Conservation (phyloP, 345 rosid species). For the Adansonia digitata region DNA sequence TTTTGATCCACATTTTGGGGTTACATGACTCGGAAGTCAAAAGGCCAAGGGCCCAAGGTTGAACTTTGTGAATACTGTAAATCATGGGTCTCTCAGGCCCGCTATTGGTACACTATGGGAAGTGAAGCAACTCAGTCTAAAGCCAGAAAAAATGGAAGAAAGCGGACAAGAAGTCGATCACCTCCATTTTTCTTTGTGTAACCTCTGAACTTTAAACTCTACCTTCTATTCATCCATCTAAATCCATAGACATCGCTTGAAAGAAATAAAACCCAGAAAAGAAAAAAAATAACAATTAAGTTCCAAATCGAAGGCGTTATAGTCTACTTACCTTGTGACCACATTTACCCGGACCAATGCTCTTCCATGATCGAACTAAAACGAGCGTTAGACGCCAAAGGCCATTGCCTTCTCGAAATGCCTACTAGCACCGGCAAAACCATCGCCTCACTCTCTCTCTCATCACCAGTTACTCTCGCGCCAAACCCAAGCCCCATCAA, state of each 20-base stretch:
- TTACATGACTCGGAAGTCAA: neutral
- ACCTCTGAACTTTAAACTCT: neutral
- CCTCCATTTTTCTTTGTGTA: neutral
- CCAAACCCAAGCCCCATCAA: slow-evolving; percentile 67
- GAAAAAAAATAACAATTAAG: slow-evolving; percentile 40
- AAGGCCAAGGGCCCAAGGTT: neutral
- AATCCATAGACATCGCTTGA: neutral
- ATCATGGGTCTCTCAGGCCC: neutral
- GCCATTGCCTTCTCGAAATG: slow-evolving; percentile 98
- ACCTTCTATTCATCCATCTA: neutral
- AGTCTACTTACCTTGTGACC: slow-evolving; percentile 85
- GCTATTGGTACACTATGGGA: no score
- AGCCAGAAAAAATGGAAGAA: no score
- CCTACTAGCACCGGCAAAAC: slow-evolving; percentile 98
- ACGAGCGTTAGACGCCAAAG: slow-evolving; percentile 88
- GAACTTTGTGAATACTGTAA: neutral
- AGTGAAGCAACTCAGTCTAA: no score
- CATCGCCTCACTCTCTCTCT: slow-evolving; percentile 90
- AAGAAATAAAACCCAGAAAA: neutral
- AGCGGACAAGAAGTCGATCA: no score
- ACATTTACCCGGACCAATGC: slow-evolving; percentile 93
- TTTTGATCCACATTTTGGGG: no score
- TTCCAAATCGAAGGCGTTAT: slow-evolving; percentile 80
- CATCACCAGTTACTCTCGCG: slow-evolving; percentile 76
- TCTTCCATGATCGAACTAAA: slow-evolving; percentile 89